Base-by-base conservation (phyloP, 345 rosid species). In the Brassica nigra region DNA sequence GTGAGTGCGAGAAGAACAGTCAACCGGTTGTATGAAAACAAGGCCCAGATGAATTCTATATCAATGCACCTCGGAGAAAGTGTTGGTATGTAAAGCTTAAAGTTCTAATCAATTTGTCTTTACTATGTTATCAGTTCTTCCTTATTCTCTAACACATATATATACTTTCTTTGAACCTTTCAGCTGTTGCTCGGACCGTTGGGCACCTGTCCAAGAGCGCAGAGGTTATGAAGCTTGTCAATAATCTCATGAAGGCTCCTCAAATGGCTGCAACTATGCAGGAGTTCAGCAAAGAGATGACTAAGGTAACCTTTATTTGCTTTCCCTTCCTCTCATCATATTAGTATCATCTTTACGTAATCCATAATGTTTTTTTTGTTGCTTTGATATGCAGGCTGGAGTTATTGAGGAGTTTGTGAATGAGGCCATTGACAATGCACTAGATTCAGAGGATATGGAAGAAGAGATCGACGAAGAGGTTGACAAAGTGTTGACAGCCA, bases 51-150 rank as follows among this genome's bases (percentile, higher is more conserved):
- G 92, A 94, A 94, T 86, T 94, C 98, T 16, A 89, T 94, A 81
- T 94, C 98, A 2, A 92, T 92, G 98, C 98, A 92, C 69, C 96
- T 94, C 8, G 98, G 98, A 9, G 98, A 94, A 82, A 94, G 98
- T 76, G 90, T 94, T 15, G 98, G 98, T 94, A 89, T 37, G 79
- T 29, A 20, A 0, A 68, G 29, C 59, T 76, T 47, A 8, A 3
- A n/a, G 5, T 39, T 39, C 58, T 55, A 37, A 14, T 71, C 64
- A 6, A 6, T 76, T 15, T 29, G 5, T 36, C 29, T 49, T 39
- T 14, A 42, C 49, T 64, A 11, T 42, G 52, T 11, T 8, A 18
- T 16, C 44, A 7, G 14, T 54, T 23, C 27, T 23, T 23, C 27
- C 28, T 31, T 11, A 30, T 9, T 20, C 23, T 27, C 49, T 42